A percentile compares a stretch with the other conserved stretches of the same genome.
phyloP scores from a whole-genome alignment of 495 filamentous ascomycete species.

The Neurospora hispaniola region DNA sequence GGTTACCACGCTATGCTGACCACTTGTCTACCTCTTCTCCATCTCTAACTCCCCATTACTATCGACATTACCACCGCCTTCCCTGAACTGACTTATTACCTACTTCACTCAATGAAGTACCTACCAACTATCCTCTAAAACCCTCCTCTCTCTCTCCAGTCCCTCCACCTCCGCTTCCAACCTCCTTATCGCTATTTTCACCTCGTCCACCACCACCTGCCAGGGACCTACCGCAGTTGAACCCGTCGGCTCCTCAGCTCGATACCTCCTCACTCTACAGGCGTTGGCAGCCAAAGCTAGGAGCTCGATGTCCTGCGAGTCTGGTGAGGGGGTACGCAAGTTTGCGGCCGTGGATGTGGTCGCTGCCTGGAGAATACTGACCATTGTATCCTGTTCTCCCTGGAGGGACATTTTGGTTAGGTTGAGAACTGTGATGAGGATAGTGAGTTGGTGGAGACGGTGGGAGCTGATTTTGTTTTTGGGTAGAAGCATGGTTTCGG shows the following conservation, averaged over 20 bases:
- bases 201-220: background rate
- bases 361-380: background rate
- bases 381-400: background rate
- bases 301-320: background rate
- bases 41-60: no score
- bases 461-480: background rate
- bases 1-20: no score
- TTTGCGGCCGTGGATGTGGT: background rate
- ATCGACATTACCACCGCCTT: background rate
- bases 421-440: background rate
- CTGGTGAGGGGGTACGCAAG: background rate
- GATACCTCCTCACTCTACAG: background rate
- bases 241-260: background rate
- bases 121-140: background rate
- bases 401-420: background rate
- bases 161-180: background rate
- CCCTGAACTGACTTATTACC: background rate
- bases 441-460: background rate
- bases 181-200: background rate
- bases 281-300: background rate
- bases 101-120: background rate
- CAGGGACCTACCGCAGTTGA: background rate
- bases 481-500: background rate
- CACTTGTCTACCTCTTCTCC: no score
- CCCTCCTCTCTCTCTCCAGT: background rate